Percentiles rank a stretch among this genome's conserved stretches.
Conservation (phyloP, 1,139 yeast genomes). For the Saccharomyces pastorianus region DNA sequence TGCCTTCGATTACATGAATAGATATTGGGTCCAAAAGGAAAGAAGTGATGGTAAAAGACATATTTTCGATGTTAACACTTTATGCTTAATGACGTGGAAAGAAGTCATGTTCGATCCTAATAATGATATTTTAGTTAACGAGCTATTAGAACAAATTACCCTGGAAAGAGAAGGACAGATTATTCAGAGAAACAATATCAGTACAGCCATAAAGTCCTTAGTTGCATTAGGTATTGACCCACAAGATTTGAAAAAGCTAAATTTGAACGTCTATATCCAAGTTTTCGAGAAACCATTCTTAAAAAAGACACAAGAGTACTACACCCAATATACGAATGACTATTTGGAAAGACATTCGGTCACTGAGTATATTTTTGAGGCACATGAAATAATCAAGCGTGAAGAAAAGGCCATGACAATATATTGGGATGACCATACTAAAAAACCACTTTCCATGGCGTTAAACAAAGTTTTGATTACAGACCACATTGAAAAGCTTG, state of each 20-base stretch:
- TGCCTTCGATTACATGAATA: constrained; percentile 89
- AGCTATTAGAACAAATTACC: constrained; percentile 68
- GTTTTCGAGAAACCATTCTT: constrained; percentile 73
- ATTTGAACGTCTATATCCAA: constrained; percentile 70
- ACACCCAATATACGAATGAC: constrained; percentile 57
- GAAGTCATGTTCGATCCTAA: constrained; percentile 67
- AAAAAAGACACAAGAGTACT: constrained; percentile 65
- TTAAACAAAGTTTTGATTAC: constrained; percentile 71
- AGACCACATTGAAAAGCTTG: constrained; percentile 69
- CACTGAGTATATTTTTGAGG: constrained; percentile 83
- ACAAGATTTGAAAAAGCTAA: constrained; percentile 78
- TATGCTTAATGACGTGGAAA: constrained; percentile 85
- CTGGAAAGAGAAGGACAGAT: constrained; percentile 73
- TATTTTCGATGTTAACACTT: constrained; percentile 82
- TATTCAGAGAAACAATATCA: constrained; percentile 59
- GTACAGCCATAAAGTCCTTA: constrained; percentile 75
- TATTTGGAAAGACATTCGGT: constrained; percentile 70
- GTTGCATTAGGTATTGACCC: constrained; percentile 72
- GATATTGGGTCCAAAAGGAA: constrained; percentile 97
- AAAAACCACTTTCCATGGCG: constrained; percentile 63
- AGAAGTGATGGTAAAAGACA: constrained; percentile 91
- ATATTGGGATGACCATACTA: constrained; percentile 81
- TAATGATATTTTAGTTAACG: constrained; percentile 51
- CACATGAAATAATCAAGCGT: constrained; percentile 72
- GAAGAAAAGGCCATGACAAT: constrained; percentile 72